phyloP scores from a whole-genome alignment of 768 basidiomycete genomes.

The Clavulina sp. region DNA sequence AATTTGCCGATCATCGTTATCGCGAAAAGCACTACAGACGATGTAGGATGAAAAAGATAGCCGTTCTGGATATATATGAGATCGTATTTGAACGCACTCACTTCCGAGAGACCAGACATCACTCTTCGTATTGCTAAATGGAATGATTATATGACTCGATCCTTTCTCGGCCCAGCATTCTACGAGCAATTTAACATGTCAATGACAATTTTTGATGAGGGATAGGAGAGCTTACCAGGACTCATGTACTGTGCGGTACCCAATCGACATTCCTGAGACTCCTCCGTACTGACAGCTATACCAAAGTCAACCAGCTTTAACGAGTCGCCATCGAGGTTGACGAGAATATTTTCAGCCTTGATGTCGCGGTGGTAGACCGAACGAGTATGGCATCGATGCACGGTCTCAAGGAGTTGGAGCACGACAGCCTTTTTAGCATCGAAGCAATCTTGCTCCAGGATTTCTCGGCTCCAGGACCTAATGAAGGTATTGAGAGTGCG shows the following conservation, averaged over 20 bases:
- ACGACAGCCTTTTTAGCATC: constrained; percentile 38
- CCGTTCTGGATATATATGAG: neutral
- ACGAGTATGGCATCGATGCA: constrained; percentile 76
- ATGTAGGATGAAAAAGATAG: neutral
- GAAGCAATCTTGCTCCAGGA: neutral
- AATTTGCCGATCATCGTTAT: constrained; percentile 66
- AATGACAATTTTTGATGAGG: neutral
- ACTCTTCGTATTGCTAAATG: constrained; percentile 39
- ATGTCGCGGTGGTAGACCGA: constrained; percentile 93
- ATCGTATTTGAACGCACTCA: neutral
- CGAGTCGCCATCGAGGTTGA: constrained; percentile 60
- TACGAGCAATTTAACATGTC: neutral
- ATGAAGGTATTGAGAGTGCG: too few relatives aligned
- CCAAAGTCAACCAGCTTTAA: constrained; percentile 95
- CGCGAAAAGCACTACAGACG: constrained; percentile 34
- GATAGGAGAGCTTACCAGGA: constrained; percentile 18
- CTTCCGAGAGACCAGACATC: constrained; percentile 29
- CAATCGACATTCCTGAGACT: constrained; percentile 18
- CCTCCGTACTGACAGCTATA: constrained; percentile 22
- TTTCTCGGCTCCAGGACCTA: too few relatives aligned
- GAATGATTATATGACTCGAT: neutral
- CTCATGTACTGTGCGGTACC: constrained; percentile 24
- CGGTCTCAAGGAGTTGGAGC: constrained; percentile 81
- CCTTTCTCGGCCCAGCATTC: neutral
- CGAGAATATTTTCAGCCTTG: constrained; percentile 92